phyloP scores from a whole-genome alignment of 129 eudicot genomes.

The Lactuca sativa region DNA sequence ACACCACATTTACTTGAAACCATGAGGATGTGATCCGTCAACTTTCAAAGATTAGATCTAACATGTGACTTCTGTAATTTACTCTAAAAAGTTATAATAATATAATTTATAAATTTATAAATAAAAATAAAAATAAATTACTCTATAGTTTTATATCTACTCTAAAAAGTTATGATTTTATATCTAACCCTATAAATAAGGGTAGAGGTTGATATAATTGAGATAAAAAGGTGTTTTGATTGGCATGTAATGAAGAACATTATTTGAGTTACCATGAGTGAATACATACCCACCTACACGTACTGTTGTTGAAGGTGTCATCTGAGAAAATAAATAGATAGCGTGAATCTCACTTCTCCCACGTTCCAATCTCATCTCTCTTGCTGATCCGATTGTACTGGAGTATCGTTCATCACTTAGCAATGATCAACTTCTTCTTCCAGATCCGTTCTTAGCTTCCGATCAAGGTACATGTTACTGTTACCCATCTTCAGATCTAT shows the following conservation, averaged over 20 bases:
- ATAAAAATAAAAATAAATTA: too few relatives aligned
- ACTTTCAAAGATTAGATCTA: too few relatives aligned
- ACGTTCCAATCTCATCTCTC: conserved; percentile 25
- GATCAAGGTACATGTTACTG: conserved; percentile 17
- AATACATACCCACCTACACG: not conserved
- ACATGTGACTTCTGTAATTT: too few relatives aligned
- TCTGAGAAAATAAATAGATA: conserved; percentile 14
- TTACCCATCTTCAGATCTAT: conserved; percentile 26
- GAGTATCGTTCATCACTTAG: conserved; percentile 5
- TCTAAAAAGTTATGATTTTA: too few relatives aligned
- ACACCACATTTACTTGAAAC: too few relatives aligned
- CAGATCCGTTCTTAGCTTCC: conserved; percentile 31
- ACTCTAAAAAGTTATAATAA: too few relatives aligned
- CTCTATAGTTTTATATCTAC: too few relatives aligned
- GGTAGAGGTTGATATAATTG: not conserved
- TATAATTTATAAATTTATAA: too few relatives aligned
- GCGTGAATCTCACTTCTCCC: conserved; percentile 29
- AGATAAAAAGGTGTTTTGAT: not conserved
- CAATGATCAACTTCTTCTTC: conserved; percentile 27
- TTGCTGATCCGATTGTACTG: conserved; percentile 22
- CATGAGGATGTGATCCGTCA: too few relatives aligned
- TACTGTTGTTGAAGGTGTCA: conserved; percentile 7
- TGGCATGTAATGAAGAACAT: not conserved
- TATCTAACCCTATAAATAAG: not conserved
- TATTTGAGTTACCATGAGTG: not conserved